Base-by-base conservation (phyloP, 495 filamentous ascomycete genomes). In the Emericellopsis terricola region DNA sequence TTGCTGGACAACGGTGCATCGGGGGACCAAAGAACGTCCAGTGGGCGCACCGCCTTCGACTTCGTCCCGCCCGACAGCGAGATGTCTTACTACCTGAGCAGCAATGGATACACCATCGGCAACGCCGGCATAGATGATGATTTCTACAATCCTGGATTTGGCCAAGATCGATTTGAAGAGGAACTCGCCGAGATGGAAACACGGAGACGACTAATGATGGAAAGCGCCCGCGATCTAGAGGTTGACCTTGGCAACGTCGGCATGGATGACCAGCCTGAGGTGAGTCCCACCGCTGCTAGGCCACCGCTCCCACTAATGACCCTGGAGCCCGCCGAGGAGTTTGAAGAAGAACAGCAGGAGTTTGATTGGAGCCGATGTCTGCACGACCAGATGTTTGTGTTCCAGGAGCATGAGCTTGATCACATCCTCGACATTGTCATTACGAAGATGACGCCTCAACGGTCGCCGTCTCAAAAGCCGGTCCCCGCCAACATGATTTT, bases 351-450 rank as follows among this genome's bases (percentile, higher is more conserved):
- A 35, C 71, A 75, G 28, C 84, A 92, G 47, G 89, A 96, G 38
- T 99, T 99, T 42, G 75, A 94, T n/a, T 99, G 89, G 89, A 79
- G 82, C 45, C 66, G 76, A 47, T 99, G 89, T 56, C 59, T 93
- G 29, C 84, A 93, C 48, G 89, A 99, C 52, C 89, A 99, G 49
- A 99, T 99, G 89, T 99, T 99, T 46, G 89, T 99, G 16, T 96
- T 99, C 51, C 91, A 96, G 56, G 91, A 99, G 35, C 71, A 69
- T 46, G 91, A 96, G 39, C 57, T 99, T 30, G 76, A 81, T 33
- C 71, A 74, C 36, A 93, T 96, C 38, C 68, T 99, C 33, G 81
- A 93, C 45, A 84, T 99, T 29, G 75, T 94, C 46, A 92, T 99
- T 47, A 96, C 89, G 37, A 84, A 91, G 52, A 99, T 99, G 89